Evolutionary conservation across 257 asterid genomes (phyloP).

Genomic region (Euphrasia confusa): DNA sequence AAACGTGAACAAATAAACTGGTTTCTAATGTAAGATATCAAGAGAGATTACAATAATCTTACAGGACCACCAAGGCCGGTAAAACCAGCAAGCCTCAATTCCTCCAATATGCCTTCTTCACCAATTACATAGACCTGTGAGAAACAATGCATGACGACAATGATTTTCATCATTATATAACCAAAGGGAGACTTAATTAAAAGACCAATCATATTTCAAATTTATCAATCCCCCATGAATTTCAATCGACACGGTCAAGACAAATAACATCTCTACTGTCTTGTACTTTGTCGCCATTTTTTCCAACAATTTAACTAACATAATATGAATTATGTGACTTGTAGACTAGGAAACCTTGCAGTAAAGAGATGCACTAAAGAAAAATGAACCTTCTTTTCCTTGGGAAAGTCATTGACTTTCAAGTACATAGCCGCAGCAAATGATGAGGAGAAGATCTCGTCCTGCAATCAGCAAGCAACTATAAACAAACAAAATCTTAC

Average conservation of each 20-base stretch:
- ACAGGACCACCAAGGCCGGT: slow-evolving; percentile 86
- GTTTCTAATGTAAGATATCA: slow-evolving; percentile 6
- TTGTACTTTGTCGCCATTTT: slow-evolving; percentile 16
- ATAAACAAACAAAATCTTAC: background rate
- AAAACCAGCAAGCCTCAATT: slow-evolving; percentile 75
- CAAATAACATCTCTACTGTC: slow-evolving; percentile 16
- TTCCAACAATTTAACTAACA: background rate
- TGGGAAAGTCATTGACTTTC: slow-evolving; percentile 65
- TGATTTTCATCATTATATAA: background rate
- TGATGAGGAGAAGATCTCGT: slow-evolving; percentile 86
- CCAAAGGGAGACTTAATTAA: background rate
- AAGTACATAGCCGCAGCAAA: slow-evolving; percentile 96
- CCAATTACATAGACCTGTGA: slow-evolving; percentile 96
- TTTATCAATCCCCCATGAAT: slow-evolving; percentile 4
- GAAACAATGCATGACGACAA: slow-evolving; percentile 19
- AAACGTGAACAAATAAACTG: slow-evolving; percentile 4
- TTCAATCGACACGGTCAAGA: background rate
- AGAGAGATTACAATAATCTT: slow-evolving; percentile 33
- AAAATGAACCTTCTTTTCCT: slow-evolving; percentile 66
- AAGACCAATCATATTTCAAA: background rate
- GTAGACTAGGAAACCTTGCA: background rate
- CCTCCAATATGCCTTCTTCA: slow-evolving; percentile 85
- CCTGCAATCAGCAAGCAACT: slow-evolving; percentile 41
- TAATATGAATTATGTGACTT: background rate
- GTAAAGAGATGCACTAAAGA: slow-evolving; percentile 13